Base-by-base conservation (phyloP, 2,329 filamentous ascomycete genomes). In the Neonectria magnoliae region DNA sequence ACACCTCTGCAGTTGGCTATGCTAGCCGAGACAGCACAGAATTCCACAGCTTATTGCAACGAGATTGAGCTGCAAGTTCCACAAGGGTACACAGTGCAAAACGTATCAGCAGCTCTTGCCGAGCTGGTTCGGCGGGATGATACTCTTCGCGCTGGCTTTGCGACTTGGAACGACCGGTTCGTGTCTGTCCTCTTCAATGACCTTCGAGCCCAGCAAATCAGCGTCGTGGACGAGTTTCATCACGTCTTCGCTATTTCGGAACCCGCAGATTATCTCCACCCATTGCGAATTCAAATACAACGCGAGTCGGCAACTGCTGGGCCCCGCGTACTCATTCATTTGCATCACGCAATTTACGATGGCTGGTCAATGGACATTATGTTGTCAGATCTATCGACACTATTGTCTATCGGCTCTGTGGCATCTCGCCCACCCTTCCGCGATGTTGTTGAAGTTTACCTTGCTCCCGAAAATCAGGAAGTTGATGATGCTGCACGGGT, bases 311-410 rank as follows among this genome's bases (percentile, higher is more conserved):
- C 68, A 18, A 20, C 31, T 9, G 54, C 74, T 5, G 59, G 75
- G 3, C 71, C 75, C 33, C 70, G 80, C 9, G 54, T 76, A 4
- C 77, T 87, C 11, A 57, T 93, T 48, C 83, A 90, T 13, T 81
- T 97, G 0, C 94, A 97, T 75, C 94, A 98, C 78, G 89, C 93
- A 1, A 76, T 97, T 1, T 98, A 97, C 74, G 94, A 98, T 77
- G 94, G 94, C n/a, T 98, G 94, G 94, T 94, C 93, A 0, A 85
- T 94, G 74, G 91, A 97, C 56, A 81, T 95, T 31, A 78, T 97
- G 0, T 71, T 93, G 14, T 80, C 85, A 27, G 93, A 97, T 75
- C 79, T 97, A 5, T 82, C 85, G 4, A 73, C 72, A 0, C 68
- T 91, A 1, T 72, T 91, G 0, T 57, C 54, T 56, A 29, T 74